A percentile compares a stretch with the other conserved stretches of the same genome.
phyloP scores from a whole-genome alignment of 2,329 filamentous ascomycete species.

The Podosphaera fusca region DNA sequence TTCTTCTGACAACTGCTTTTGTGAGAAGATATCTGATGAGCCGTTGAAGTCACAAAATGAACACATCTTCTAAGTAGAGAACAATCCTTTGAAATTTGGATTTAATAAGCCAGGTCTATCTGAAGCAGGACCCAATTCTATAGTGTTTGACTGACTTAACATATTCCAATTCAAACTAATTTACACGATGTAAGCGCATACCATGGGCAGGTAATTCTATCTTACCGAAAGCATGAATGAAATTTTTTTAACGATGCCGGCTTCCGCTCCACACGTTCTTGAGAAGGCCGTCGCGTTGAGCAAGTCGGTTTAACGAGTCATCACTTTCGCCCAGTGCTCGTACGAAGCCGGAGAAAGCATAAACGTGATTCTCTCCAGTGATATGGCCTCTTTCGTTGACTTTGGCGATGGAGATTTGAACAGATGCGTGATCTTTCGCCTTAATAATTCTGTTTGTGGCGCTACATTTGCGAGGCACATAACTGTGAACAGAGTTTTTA shows the following conservation, averaged over 20 bases:
- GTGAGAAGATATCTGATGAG: background rate
- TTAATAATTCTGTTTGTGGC: constrained; percentile 99
- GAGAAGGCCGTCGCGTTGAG: constrained; percentile 87
- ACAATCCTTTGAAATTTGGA: background rate
- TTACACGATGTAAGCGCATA: background rate
- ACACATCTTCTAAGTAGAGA: background rate
- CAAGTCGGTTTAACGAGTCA: constrained; percentile 83
- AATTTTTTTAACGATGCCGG: constrained; percentile 16
- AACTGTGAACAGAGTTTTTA: constrained; percentile 28
- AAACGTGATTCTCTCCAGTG: constrained; percentile 92
- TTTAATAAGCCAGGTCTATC: background rate
- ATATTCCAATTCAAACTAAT: background rate
- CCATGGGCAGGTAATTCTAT: background rate
- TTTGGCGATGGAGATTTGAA: constrained; percentile 93
- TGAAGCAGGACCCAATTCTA: too few relatives aligned
- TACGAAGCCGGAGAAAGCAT: constrained; percentile 93
- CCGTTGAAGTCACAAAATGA: background rate
- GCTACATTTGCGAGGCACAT: constrained; percentile 97
- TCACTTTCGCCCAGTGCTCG: constrained; percentile 95
- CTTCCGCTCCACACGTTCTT: constrained; percentile 80
- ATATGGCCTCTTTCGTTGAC: constrained; percentile 93
- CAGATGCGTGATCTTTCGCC: constrained; percentile 97
- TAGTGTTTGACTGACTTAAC: too few relatives aligned
- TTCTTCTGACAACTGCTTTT: constrained; percentile 13
- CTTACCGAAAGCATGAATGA: constrained; percentile 12